phyloP scores from a whole-genome alignment of 108 stramenopile species.

The Hondaea fermentalgiana region DNA sequence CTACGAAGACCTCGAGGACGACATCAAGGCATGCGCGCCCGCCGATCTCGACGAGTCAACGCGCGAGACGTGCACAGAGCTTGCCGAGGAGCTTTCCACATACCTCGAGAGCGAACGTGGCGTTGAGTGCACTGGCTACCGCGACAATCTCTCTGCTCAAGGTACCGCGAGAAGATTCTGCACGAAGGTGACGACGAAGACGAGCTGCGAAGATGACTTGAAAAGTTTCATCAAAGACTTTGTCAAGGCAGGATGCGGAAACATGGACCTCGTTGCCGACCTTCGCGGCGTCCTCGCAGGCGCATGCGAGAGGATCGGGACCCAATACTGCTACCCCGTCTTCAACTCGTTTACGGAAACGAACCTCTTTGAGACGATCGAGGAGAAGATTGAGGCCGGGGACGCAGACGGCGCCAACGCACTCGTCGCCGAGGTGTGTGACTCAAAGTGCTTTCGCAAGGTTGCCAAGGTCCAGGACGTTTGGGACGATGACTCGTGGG shows the following conservation, averaged over 20 bases:
- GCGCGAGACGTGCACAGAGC: background rate
- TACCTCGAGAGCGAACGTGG: background rate
- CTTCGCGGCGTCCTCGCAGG: background rate
- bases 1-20: background rate
- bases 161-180: background rate
- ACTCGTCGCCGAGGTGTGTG: background rate
- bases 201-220: background rate
- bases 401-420: background rate
- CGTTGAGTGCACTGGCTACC: background rate
- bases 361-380: background rate
- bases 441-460: conserved; percentile 9
- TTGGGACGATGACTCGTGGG: background rate
- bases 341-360: background rate
- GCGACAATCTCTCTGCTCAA: background rate
- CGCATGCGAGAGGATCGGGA: background rate
- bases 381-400: background rate
- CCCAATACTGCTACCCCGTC: background rate
- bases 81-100: background rate
- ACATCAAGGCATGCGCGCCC: background rate
- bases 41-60: background rate
- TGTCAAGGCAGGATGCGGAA: background rate
- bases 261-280: background rate
- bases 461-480: background rate
- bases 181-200: background rate
- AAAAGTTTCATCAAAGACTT: background rate